Conservation (phyloP, 331 rosid species). For the Acacia pycnantha region DNA sequence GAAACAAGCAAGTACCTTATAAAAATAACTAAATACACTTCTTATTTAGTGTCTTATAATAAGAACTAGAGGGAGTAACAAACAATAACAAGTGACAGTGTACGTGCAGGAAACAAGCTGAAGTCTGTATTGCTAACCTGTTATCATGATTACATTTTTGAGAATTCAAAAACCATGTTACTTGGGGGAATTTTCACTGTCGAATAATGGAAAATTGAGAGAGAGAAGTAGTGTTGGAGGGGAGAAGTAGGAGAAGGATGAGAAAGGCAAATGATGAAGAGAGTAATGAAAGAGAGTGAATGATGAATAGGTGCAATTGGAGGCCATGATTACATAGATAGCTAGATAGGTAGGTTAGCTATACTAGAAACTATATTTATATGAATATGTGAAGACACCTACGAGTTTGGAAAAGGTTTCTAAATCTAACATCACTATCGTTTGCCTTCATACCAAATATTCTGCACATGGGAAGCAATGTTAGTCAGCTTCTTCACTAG, state of each 20-base stretch:
- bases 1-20: too few relatives aligned
- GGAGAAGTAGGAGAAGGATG: background rate
- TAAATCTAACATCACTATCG: background rate
- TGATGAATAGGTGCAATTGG: conserved; percentile 7
- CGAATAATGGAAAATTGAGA: background rate
- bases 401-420: conserved; percentile 21
- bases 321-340: background rate
- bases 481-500: background rate
- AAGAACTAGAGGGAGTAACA: too few relatives aligned
- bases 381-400: background rate
- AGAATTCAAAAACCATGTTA: background rate
- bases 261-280: background rate
- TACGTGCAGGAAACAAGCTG: too few relatives aligned
- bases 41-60: too few relatives aligned
- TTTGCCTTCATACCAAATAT: background rate
- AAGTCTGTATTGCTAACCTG: too few relatives aligned
- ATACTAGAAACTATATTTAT: conserved; percentile 22
- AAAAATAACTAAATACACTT: too few relatives aligned
- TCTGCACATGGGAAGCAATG: conserved; percentile 28
- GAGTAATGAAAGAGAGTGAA: background rate
- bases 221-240: background rate
- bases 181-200: background rate
- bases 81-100: too few relatives aligned
- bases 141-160: background rate
- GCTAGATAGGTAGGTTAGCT: background rate